Conservation (phyloP, 1,139 yeast species). For the Saccharomyces hybrid region DNA sequence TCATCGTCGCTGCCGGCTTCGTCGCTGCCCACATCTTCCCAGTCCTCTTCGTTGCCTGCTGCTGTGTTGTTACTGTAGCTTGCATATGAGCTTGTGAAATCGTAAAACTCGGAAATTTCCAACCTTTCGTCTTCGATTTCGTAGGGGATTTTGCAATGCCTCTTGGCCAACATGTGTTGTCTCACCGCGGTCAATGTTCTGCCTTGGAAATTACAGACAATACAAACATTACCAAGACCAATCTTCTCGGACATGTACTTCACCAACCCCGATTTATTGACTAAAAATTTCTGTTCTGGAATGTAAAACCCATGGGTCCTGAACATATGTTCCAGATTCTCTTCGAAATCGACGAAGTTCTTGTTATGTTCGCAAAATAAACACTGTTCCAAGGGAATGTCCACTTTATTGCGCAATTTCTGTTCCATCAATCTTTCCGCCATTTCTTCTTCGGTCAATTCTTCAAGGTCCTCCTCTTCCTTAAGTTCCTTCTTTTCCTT, state of each 20-base stretch:
- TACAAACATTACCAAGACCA: slow-evolving; percentile 85
- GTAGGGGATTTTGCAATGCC: slow-evolving; percentile 86
- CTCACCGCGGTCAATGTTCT: slow-evolving; percentile 78
- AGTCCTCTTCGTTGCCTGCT: slow-evolving; percentile 34
- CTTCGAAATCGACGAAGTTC: slow-evolving; percentile 42
- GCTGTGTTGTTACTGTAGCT: slow-evolving; percentile 35
- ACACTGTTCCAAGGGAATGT: slow-evolving; percentile 68
- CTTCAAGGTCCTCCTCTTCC: slow-evolving; percentile 11
- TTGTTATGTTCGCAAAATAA: slow-evolving; percentile 61
- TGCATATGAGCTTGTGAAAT: slow-evolving; percentile 57
- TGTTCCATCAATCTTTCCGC: slow-evolving; percentile 49
- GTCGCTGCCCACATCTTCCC: slow-evolving; percentile 34
- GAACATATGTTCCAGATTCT: slow-evolving; percentile 67
- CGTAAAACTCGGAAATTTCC: slow-evolving; percentile 87
- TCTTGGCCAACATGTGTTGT: slow-evolving; percentile 83
- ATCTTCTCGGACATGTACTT: slow-evolving; percentile 82
- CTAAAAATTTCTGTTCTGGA: slow-evolving; percentile 70
- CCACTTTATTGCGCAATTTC: slow-evolving; percentile 54
- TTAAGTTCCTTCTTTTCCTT: slow-evolving; percentile 8
- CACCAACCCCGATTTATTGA: slow-evolving; percentile 66
- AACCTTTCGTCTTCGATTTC: slow-evolving; percentile 77
- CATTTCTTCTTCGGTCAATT: slow-evolving; percentile 38
- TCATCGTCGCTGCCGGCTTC: slow-evolving; percentile 38
- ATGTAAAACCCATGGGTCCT: slow-evolving; percentile 73
- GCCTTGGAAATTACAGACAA: slow-evolving; percentile 83